Evolutionary conservation across 768 basidiomycete genomes (phyloP).

Genomic region (Termitomyces titanicus): DNA sequence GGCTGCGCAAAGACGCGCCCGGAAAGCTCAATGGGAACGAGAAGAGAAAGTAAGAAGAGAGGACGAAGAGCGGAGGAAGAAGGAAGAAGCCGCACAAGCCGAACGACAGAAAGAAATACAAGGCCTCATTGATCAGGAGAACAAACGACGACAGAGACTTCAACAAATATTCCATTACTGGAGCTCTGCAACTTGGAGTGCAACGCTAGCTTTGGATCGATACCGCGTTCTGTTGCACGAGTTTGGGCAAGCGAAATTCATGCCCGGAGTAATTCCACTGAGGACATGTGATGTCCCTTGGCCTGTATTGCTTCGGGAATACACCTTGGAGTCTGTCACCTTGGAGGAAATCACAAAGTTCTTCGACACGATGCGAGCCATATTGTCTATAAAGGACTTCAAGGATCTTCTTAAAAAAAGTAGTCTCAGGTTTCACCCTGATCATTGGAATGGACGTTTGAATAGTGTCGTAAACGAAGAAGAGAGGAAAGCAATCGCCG

Average conservation of each 20-base stretch:
- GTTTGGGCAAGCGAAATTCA: constrained; percentile 63
- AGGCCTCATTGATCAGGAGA: constrained; percentile 27
- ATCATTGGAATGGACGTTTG: constrained; percentile 71
- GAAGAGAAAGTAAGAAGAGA: constrained; percentile 27
- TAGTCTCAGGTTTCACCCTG: constrained; percentile 75
- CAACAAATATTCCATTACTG: constrained; percentile 49
- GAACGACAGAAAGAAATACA: constrained; percentile 14
- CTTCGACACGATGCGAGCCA: constrained; percentile 48
- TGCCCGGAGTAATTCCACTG: constrained; percentile 46
- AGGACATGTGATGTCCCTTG: constrained; percentile 66
- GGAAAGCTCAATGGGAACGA: constrained; percentile 17
- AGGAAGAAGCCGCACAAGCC: constrained; percentile 13
- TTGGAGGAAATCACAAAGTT: constrained; percentile 72
- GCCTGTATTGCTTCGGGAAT: constrained; percentile 62
- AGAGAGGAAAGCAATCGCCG: constrained; percentile 57
- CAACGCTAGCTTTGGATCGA: constrained; percentile 64
- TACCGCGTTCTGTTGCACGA: constrained; percentile 56
- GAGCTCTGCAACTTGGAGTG: constrained; percentile 61
- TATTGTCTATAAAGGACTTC: constrained; percentile 61
- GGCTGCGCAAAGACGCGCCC: constrained; percentile 20
- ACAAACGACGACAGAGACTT: constrained; percentile 34
- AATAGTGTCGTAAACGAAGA: constrained; percentile 53
- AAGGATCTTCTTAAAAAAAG: constrained; percentile 65
- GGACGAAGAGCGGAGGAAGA: constrained; percentile 16
- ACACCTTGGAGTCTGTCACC: constrained; percentile 63